A percentile compares a stretch with the other conserved stretches of the same genome.
Conservation (phyloP, 2,329 filamentous ascomycete species). For the Xylariaceae sp. region DNA sequence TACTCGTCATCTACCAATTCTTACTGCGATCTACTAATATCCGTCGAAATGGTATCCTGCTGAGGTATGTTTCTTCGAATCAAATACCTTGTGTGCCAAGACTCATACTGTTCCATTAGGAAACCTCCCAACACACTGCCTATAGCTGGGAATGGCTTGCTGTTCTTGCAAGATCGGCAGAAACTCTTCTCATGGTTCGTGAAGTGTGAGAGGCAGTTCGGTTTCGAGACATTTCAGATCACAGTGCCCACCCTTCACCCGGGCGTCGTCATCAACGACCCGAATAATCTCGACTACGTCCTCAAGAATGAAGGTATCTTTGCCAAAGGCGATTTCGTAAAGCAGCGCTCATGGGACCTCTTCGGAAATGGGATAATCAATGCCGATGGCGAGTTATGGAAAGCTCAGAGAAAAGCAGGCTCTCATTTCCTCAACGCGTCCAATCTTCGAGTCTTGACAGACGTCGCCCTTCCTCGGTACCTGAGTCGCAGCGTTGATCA, state of each 20-base stretch:
- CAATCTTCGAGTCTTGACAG: conserved; percentile 64
- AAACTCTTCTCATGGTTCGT: conserved; percentile 69
- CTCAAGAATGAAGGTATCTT: conserved; percentile 67
- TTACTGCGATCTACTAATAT: conserved; percentile 34
- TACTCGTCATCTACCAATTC: conserved; percentile 35
- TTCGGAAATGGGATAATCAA: conserved; percentile 73
- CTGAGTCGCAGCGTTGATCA: conserved; percentile 51
- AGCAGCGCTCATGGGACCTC: conserved; percentile 64
- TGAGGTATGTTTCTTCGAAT: conserved; percentile 39
- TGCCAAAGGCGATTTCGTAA: conserved; percentile 68
- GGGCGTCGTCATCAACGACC: conserved; percentile 68
- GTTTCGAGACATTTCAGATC: conserved; percentile 67
- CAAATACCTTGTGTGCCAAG: not conserved
- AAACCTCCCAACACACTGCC: conserved; percentile 60
- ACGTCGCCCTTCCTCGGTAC: conserved; percentile 62
- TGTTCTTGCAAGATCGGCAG: conserved; percentile 66
- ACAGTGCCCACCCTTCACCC: conserved; percentile 67
- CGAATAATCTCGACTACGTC: conserved; percentile 67
- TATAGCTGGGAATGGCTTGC: conserved; percentile 65
- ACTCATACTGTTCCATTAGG: conserved; percentile 38
- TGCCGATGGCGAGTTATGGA: conserved; percentile 69
- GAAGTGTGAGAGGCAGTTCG: conserved; percentile 61
- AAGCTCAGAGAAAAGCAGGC: conserved; percentile 67
- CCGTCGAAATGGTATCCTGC: conserved; percentile 40
- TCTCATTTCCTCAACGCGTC: conserved; percentile 63